These are phyloP conservation scores for Chondrus crispus DNA, from an alignment of 23 red algal species.

Conservation along the genomic window DNA sequence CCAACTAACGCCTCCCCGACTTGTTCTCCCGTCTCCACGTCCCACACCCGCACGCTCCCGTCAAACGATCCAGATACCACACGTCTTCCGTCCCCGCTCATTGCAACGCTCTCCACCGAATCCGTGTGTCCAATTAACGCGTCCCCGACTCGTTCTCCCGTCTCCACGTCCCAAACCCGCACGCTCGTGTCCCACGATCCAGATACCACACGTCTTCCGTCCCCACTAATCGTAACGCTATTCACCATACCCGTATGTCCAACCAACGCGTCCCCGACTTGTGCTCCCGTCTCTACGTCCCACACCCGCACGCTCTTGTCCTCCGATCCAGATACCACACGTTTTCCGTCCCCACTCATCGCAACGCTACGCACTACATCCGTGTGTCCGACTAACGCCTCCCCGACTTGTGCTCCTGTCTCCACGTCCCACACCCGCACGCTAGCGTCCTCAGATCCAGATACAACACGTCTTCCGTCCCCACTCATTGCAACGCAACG, in stretches of 20 bases:
- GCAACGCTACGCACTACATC: not conserved
- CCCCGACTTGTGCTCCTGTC: too few relatives aligned
- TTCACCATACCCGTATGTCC: not conserved
- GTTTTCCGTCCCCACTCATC: not conserved
- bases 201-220: conserved; percentile 4
- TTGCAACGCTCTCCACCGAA: not conserved
- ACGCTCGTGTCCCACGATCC: not conserved
- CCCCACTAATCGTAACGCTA: not conserved
- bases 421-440: too few relatives aligned
- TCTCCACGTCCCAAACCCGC: not conserved
- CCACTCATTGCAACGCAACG: too few relatives aligned
- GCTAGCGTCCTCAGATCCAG: too few relatives aligned
- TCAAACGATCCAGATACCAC: not conserved
- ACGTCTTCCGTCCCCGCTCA: not conserved
- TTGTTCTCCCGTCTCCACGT: not conserved
- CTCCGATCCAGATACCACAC: not conserved
- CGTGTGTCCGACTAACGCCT: not conserved
- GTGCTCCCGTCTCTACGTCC: not conserved
- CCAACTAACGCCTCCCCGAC: not conserved
- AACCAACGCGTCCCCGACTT: not conserved
- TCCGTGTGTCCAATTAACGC: not conserved
- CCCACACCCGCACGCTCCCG: conserved; percentile 1
- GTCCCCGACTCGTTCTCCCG: not conserved
- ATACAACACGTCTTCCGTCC: too few relatives aligned
- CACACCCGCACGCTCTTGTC: not conserved